Conservation (phyloP, 208 protist species). For the Acanthamoeba royreba region DNA sequence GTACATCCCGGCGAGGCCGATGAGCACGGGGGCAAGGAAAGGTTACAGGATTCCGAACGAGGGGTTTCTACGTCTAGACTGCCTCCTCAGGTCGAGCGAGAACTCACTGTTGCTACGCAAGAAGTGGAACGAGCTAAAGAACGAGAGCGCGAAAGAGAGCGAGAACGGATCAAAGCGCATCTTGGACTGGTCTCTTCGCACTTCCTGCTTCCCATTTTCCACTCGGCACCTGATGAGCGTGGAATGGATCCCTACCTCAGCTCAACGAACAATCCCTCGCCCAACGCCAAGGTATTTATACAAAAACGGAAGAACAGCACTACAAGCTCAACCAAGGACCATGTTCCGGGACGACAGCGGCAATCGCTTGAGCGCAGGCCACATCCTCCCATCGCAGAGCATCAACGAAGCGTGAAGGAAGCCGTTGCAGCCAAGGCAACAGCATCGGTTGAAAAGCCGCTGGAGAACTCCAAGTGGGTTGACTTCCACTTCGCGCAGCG, state of each 20-base stretch:
- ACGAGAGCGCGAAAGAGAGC: not conserved
- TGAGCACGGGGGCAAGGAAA: no score
- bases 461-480: not conserved
- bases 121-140: not conserved
- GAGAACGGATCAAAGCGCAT: not conserved
- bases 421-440: not conserved
- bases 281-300: not conserved
- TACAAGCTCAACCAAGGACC: not conserved
- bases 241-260: not conserved
- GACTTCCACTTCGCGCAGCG: constrained; percentile 26
- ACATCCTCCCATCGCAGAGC: not conserved
- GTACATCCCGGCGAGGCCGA: no score
- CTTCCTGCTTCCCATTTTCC: not conserved
- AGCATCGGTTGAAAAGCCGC: not conserved
- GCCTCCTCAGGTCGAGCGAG: not conserved
- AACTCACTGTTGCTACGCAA: not conserved
- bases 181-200: not conserved
- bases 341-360: not conserved
- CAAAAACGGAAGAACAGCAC: not conserved
- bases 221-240: not conserved
- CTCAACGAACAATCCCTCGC: not conserved
- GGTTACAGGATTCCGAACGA: no score
- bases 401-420: not conserved
- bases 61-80: no score
- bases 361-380: not conserved